These are phyloP conservation scores for Talaromyces sp. DNA, from an alignment of 2,329 filamentous ascomycete species.

Conservation along the genomic window DNA sequence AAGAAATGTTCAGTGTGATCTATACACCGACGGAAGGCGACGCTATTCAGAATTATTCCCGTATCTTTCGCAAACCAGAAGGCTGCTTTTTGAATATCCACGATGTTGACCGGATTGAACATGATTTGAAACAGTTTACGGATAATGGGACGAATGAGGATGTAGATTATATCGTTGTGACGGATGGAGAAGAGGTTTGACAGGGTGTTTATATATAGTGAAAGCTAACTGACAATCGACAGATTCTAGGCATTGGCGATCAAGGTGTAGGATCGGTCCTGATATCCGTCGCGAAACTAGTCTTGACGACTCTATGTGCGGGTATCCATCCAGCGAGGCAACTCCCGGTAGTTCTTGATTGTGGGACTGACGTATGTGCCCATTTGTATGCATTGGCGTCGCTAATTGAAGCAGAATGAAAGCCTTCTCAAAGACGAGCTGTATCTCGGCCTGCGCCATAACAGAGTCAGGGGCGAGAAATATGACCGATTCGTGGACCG, in stretches of 20 bases:
- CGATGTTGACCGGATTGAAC: slow-evolving; percentile 62
- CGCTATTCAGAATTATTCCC: slow-evolving; percentile 79
- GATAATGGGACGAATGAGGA: slow-evolving; percentile 69
- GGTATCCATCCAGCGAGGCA: slow-evolving; percentile 77
- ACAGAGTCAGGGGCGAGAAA: slow-evolving; percentile 63
- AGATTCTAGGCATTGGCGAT: slow-evolving; percentile 85
- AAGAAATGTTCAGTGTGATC: slow-evolving; percentile 86
- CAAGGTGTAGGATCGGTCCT: slow-evolving; percentile 82
- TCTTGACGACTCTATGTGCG: slow-evolving; percentile 79
- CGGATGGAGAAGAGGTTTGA: slow-evolving; percentile 57
- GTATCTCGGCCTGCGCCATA: slow-evolving; percentile 71
- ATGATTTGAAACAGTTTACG: slow-evolving; percentile 51
- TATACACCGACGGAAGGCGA: slow-evolving; percentile 90
- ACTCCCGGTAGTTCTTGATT: slow-evolving; percentile 78
- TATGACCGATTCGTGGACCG: slow-evolving; percentile 75
- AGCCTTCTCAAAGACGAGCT: slow-evolving; percentile 70
- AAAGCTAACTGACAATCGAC: background rate
- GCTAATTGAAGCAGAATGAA: slow-evolving; percentile 54
- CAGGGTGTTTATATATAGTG: no score
- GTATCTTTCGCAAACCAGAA: slow-evolving; percentile 72
- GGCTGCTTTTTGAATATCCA: slow-evolving; percentile 78
- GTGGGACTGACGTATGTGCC: slow-evolving; percentile 65
- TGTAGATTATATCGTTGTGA: slow-evolving; percentile 85
- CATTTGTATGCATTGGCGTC: background rate
- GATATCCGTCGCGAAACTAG: slow-evolving; percentile 79